phyloP scores from a whole-genome alignment of 179 eudicot genomes.

The Sideroxylon spinosum region DNA sequence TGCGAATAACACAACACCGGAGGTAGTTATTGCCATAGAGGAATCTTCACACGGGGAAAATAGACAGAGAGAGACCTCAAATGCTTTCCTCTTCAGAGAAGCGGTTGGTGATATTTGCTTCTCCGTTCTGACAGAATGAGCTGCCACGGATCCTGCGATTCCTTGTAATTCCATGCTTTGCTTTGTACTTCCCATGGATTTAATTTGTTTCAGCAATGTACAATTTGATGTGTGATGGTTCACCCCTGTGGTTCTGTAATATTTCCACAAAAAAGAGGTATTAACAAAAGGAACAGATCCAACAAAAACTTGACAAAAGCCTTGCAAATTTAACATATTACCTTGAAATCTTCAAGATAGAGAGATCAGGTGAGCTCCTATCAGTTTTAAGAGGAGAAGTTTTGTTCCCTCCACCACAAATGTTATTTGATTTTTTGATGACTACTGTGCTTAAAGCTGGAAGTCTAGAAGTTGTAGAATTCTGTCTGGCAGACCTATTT shows the following conservation, averaged over 20 bases:
- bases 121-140: constrained; percentile 24
- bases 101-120: constrained; percentile 38
- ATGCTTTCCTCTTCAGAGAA: constrained; percentile 61
- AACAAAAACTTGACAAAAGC: background rate
- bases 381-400: constrained; percentile 28
- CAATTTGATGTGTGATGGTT: constrained; percentile 24
- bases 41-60: background rate
- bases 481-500: constrained; percentile 30
- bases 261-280: constrained; percentile 6
- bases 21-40: background rate
- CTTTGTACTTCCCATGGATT: constrained; percentile 23
- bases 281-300: background rate
- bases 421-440: constrained; percentile 24
- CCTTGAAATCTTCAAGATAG: constrained; percentile 48
- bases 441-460: constrained; percentile 31
- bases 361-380: constrained; percentile 37
- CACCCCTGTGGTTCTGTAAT: constrained; percentile 29
- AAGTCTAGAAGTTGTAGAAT: constrained; percentile 22
- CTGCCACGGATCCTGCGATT: constrained; percentile 19
- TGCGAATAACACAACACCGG: background rate
- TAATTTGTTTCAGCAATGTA: constrained; percentile 26
- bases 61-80: constrained; percentile 39
- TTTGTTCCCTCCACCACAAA: constrained; percentile 27
- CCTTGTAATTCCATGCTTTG: constrained; percentile 23
- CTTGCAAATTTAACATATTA: constrained; percentile 17